Evolutionary conservation across 192 early-diverging fungal genomes (phyloP), one percentile per base, ranked within the genome.

Genomic region (Lobosporangium transversale): DNA sequence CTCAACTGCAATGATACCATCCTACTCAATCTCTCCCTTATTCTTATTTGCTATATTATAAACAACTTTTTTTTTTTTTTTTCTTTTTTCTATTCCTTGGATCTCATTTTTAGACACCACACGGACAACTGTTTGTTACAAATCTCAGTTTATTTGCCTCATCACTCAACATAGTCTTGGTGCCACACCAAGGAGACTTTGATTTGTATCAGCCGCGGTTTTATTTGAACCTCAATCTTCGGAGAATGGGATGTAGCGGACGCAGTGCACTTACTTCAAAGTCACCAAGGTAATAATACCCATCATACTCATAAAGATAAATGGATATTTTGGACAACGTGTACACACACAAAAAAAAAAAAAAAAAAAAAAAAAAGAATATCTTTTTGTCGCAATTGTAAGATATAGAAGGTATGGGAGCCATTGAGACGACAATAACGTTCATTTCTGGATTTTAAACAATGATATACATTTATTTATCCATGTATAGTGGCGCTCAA

Each of bases 51-150:
- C 17, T 37, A 14, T 18, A 36, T n/a, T n/a, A n/a, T n/a, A n/a
- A n/a, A n/a, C n/a, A n/a, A n/a, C n/a, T n/a, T n/a, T n/a, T n/a
- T n/a, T n/a, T n/a, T n/a, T n/a, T n/a, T n/a, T n/a, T n/a, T n/a
- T n/a, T n/a, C n/a, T n/a, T n/a, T n/a, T n/a, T n/a, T n/a, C n/a
- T n/a, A n/a, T n/a, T n/a, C n/a, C n/a, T n/a, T n/a, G n/a, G n/a
- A n/a, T n/a, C n/a, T n/a, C n/a, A n/a, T n/a, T n/a, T n/a, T n/a
- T 79, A 86, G 85, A 86, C 85, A 30, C 68, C 66, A 17, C 43
- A 62, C 52, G 85, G 85, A 40, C 73, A 84, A 17, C 81, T 86
- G 18, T 62, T 79, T 53, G 60, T 86, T 5, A 82, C 81, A 0
- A 81, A 86, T 51, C 81, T 80, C 27, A 82, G 79, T 37, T 51